Evolutionary conservation across 352 stramenopile genomes (phyloP).

Genomic region (Thraustochytrium sp.): DNA sequence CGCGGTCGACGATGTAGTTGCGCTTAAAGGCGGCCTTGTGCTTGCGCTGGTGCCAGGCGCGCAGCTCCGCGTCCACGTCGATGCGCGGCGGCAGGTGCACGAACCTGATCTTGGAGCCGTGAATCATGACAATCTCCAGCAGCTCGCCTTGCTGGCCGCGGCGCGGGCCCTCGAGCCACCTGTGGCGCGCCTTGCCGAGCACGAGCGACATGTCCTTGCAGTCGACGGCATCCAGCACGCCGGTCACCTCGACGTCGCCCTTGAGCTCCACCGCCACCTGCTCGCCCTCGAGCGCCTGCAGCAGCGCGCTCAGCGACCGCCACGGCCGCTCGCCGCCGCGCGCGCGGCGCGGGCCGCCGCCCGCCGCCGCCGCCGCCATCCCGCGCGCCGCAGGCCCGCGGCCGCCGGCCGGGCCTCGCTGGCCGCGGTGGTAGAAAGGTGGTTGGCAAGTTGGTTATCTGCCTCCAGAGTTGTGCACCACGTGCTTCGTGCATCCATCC

Average conservation of each 20-base stretch:
- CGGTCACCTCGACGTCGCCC: background rate
- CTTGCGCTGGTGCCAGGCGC: background rate
- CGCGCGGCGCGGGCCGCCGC: no score
- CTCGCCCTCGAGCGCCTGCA: constrained; percentile 6
- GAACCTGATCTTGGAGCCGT: background rate
- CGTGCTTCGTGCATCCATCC: no score
- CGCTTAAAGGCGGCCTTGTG: constrained; percentile 3
- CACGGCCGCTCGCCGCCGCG: background rate
- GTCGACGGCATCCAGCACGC: constrained; percentile 4
- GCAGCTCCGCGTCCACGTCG: constrained; percentile 1
- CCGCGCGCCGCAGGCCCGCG: no score
- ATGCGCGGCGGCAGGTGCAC: background rate
- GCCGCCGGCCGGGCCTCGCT: no score
- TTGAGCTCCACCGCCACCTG: constrained; percentile 16
- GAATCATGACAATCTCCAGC: constrained; percentile 8
- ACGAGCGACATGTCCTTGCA: constrained; percentile 1
- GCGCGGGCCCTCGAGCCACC: constrained; percentile 18
- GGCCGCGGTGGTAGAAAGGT: no score
- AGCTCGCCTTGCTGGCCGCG: background rate
- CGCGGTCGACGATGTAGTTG: constrained; percentile 16
- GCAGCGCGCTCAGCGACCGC: background rate
- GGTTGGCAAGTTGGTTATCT: no score
- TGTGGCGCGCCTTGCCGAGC: constrained; percentile 8
- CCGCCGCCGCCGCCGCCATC: no score
- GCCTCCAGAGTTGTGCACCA: no score